phyloP scores from a whole-genome alignment of 176 grass and related monocot genomes.

The Hsuehochloa calcarea region DNA sequence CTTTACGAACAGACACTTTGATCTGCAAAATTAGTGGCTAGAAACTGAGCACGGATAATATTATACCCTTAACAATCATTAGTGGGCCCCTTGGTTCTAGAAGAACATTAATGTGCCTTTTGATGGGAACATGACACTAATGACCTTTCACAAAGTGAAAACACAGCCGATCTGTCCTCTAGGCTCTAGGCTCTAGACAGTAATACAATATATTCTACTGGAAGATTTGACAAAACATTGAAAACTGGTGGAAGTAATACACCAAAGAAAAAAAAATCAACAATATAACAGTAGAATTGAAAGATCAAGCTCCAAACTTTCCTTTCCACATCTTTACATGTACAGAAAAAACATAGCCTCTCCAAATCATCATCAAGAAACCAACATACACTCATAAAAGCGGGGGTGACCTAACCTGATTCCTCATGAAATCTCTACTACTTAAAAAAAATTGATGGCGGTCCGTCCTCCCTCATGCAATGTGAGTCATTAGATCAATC shows the following conservation, averaged over 20 bases:
- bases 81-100: neutral
- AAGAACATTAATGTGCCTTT: neutral
- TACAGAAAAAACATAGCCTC: neutral
- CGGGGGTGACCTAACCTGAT: neutral
- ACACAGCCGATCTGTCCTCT: neutral
- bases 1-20: neutral
- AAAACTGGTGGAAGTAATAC: neutral
- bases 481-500: too few relatives aligned
- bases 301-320: neutral
- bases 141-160: neutral
- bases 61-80: neutral
- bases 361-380: neutral
- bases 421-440: neutral
- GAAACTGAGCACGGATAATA: neutral
- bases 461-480: too few relatives aligned
- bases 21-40: neutral
- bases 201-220: neutral
- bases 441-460: too few relatives aligned
- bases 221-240: neutral
- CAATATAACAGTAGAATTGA: neutral
- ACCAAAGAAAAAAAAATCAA: neutral
- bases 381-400: neutral
- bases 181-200: too few relatives aligned
- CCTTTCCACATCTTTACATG: neutral
- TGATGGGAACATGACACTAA: neutral